phyloP scores from a whole-genome alignment of 1,284 basidiomycete species.

The Singerocomus inundabilis region DNA sequence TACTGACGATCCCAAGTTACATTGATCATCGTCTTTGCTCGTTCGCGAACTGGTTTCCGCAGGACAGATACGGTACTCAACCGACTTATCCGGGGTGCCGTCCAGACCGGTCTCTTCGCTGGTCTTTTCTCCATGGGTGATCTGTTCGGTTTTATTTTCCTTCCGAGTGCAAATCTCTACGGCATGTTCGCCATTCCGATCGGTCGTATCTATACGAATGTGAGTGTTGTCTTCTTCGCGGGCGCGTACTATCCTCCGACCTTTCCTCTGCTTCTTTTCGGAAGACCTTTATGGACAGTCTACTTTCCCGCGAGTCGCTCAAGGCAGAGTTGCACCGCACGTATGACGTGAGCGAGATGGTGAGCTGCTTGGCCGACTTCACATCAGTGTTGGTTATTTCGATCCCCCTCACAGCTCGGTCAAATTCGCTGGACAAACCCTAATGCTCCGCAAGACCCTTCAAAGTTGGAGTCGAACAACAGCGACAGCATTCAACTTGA shows the following conservation, averaged over 20 bases:
- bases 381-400: not conserved
- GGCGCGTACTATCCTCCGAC: not conserved
- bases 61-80: too few species aligned
- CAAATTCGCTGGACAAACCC: not conserved
- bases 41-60: too few species aligned
- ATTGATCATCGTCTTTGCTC: constrained; percentile 38
- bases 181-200: constrained; percentile 35
- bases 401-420: not conserved
- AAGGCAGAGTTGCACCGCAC: constrained; percentile 3
- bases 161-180: too few species aligned
- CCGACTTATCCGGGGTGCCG: constrained; percentile 47
- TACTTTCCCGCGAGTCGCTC: constrained; percentile 15
- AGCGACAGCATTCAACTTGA: not conserved
- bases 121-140: constrained; percentile 45
- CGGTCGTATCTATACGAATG: constrained; percentile 37
- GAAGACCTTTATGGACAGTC: constrained; percentile 18
- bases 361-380: not conserved
- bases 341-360: not conserved
- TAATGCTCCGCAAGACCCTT: not conserved
- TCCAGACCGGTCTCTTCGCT: constrained; percentile 48
- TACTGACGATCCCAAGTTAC: constrained; percentile 14
- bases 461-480: not conserved
- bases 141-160: constrained; percentile 38
- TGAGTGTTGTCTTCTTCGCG: constrained; percentile 10
- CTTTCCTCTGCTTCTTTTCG: not conserved